Percentiles rank a stretch among this genome's conserved stretches.
Conservation (phyloP, 352 stramenopile species). For the Globisporangium paddicum region DNA sequence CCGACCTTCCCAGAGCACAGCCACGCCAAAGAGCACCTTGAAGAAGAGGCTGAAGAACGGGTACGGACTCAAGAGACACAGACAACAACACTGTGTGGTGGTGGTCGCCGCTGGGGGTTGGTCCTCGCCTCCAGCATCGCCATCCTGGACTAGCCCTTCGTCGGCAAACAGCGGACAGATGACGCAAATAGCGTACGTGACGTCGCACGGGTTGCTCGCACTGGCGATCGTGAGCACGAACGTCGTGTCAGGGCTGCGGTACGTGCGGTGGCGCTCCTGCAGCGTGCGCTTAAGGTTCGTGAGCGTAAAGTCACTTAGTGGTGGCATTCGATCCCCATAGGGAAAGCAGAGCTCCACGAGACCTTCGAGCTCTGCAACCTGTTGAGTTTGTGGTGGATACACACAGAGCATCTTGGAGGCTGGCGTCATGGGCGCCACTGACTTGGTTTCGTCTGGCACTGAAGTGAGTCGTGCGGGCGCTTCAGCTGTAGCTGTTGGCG, state of each 20-base stretch:
- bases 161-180: constrained; percentile 58
- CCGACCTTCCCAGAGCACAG: constrained; percentile 62
- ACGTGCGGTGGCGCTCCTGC: constrained; percentile 65
- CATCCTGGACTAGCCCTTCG: constrained; percentile 8
- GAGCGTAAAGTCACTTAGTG: constrained; percentile 49
- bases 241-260: constrained; percentile 53
- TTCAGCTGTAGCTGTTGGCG: not conserved
- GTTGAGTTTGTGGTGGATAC: constrained; percentile 32
- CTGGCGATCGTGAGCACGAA: constrained; percentile 73
- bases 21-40: constrained; percentile 74
- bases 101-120: not conserved
- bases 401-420: constrained; percentile 52
- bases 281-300: constrained; percentile 47
- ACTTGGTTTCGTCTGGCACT: not conserved
- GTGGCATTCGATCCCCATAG: constrained; percentile 39
- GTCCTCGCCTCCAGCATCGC: not conserved
- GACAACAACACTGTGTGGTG: constrained; percentile 57
- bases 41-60: constrained; percentile 86
- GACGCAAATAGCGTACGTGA: constrained; percentile 73
- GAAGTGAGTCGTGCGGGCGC: not conserved
- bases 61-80: constrained; percentile 70
- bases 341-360: constrained; percentile 76
- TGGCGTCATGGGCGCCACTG: not conserved
- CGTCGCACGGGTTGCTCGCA: constrained; percentile 32
- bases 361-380: constrained; percentile 55